Base-by-base conservation (phyloP, 352 stramenopile species). In the Globisporangium orthogonon region DNA sequence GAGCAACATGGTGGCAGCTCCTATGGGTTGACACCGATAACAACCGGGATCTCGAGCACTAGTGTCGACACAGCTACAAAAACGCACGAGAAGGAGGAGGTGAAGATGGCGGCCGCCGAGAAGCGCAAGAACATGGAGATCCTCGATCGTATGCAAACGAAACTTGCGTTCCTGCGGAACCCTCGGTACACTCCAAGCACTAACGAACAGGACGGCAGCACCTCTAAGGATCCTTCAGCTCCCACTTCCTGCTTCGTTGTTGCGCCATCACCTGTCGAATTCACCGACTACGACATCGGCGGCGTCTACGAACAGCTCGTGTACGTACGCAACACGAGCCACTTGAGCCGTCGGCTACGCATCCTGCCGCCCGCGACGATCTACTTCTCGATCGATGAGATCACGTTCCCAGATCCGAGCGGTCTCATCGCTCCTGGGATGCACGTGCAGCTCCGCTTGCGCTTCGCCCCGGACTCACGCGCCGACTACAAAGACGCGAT, bases 231-330 rank as follows among this genome's bases (percentile, higher is more conserved):
- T 0, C 15, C 35, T 2, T 4, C 55, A 35, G 15, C 23, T 18
- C 43, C 10, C 33, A 44, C 41, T 23, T 18, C n/a, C 9, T 65
- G 65, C 41, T 91, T 91, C 46, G 63, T 70, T 2, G 69, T 87
- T 13, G 64, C 74, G 3, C 80, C 83, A 31, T 79, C 71, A 15
- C 74, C 76, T 0, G 72, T 93, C 44, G 57, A 59, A 39, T 94
- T 94, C 50, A 83, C 74, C 0, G 59, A 78, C 29, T 94, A 91
- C 57, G 81, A 90, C 47, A 71, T 78, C 17, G 79, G 74, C 33
- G 81, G 81, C n/a, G 66, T 89, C 15, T 91, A 94, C 66, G 79
- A 94, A 60, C 78, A 91, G 56, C 58, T 72, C 5, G 65, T 90
- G 39, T 73, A 78, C 17, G 31, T 93, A 1, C 79, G 78, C 53